Base-by-base conservation (phyloP, 495 filamentous ascomycete genomes). In the Penicillium subrubescens region DNA sequence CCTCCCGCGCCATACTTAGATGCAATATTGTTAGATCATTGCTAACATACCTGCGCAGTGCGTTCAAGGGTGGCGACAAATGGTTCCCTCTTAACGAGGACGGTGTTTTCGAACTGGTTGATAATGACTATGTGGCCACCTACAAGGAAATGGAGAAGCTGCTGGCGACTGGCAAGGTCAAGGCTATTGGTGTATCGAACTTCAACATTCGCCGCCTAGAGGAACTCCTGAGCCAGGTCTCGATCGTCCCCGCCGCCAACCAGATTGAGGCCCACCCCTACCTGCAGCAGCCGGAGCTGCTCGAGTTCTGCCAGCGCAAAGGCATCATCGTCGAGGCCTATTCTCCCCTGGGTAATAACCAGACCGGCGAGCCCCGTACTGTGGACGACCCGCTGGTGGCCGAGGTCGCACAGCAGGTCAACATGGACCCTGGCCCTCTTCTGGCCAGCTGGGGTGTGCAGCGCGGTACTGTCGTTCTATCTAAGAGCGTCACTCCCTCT, bases 211-310 rank as follows among this genome's bases (percentile, higher is more conserved):
- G 71, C n/a, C 77, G 74, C 12, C 70, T 86, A 3, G 76, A 82
- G 31, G 68, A 79, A 25, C 72, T 85, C 6, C 66, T 83, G 48
- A 54, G 56, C 14, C 56, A 75, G 31, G 65, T 68, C 8, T 71
- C 72, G 25, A 65, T 84, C 52, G 78, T 77, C 34, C 88, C 86
- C 4, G 77, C 81, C 17, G 84, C 81, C 15, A 81, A 90, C 68
- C 85, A 89, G 56, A 80, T 89, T 57, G 90, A 89, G 72, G 70
- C 79, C 37, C 89, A 83, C 78, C 88, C 86, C 63, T 91, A 84
- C 79, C 84, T 85, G 0, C 83, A 84, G 56, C 86, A 89, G 64
- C 63, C 73, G 1, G 64, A 82, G 1, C 79, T 85, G 34, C 59
- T 86, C 5, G 61, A 78, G 31, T 86, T 67, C 64, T 83, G 83